Conservation (phyloP, 1,139 yeast species). For the Torulaspora pretoriensis region DNA sequence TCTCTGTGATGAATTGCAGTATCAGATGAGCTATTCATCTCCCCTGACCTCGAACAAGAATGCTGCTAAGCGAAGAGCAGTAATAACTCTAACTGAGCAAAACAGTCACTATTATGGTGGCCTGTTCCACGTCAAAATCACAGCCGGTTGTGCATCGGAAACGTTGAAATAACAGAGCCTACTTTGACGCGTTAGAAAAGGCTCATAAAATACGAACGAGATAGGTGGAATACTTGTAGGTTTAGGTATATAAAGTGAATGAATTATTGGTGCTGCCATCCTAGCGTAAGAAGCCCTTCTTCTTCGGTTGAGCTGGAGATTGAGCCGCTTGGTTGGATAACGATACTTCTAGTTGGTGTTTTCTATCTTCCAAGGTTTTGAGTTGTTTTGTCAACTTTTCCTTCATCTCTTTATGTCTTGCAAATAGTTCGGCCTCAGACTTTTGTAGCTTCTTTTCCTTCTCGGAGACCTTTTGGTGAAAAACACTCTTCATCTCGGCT, state of each 20-base stretch:
- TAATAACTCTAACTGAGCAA: neutral
- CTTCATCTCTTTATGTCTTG: constrained; percentile 96
- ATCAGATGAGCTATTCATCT: constrained; percentile 14
- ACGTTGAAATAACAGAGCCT: neutral
- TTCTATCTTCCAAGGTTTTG: constrained; percentile 85
- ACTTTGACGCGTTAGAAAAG: constrained; percentile 1
- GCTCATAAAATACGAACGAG: neutral
- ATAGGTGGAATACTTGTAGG: neutral
- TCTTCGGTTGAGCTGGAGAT: constrained; percentile 47
- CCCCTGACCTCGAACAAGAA: neutral
- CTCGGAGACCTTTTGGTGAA: constrained; percentile 94
- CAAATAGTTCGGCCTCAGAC: constrained; percentile 93
- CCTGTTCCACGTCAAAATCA: neutral
- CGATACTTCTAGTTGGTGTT: constrained; percentile 72
- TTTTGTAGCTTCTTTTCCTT: constrained; percentile 96
- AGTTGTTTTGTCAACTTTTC: constrained; percentile 87
- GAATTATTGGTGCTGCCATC: neutral
- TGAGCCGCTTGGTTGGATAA: constrained; percentile 42
- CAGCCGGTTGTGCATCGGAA: neutral
- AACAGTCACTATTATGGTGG: neutral
- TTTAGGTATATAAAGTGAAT: neutral
- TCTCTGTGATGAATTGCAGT: constrained; percentile 16
- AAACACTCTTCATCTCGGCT: constrained; percentile 93
- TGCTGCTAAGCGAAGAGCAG: neutral
- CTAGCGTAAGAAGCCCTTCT: constrained; percentile 57